These are phyloP conservation scores for Mycena latifolia DNA, from an alignment of 768 basidiomycete species.

Conservation along the genomic window DNA sequence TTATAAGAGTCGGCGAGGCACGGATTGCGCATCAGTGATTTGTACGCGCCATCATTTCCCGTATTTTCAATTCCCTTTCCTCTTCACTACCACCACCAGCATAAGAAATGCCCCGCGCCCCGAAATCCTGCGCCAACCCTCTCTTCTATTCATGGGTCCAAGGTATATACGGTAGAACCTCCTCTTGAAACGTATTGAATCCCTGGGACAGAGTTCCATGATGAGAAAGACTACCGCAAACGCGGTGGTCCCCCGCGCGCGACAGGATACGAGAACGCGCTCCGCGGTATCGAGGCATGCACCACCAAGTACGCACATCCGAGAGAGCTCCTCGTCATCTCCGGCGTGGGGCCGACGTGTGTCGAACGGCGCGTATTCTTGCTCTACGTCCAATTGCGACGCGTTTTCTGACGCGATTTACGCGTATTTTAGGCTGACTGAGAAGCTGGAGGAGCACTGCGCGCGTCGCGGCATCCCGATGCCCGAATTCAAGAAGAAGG, in stretches of 20 bases:
- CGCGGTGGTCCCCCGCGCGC: conserved; percentile 22
- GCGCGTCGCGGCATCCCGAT: conserved; percentile 12
- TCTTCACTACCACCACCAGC: not conserved
- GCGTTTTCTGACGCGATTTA: conserved; percentile 15
- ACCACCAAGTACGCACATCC: conserved; percentile 26
- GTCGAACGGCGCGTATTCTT: conserved; percentile 15
- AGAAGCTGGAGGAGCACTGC: conserved; percentile 22
- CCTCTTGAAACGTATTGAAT: not conserved
- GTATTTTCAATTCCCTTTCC: not conserved
- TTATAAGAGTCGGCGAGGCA: no score
- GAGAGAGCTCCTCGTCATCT: conserved; percentile 16
- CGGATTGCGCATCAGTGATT: conserved; percentile 1
- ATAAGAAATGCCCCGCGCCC: conserved; percentile 29
- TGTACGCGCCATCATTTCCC: not conserved
- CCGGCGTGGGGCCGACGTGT: conserved; percentile 24
- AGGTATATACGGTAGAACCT: not conserved
- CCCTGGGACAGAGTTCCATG: conserved; percentile 5
- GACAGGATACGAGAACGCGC: conserved; percentile 26
- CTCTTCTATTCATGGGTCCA: conserved; percentile 17
- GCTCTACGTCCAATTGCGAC: not conserved
- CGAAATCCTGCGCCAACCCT: conserved; percentile 27
- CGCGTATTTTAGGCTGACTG: conserved; percentile 22
- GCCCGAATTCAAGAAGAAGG: conserved; percentile 29
- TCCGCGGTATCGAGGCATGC: conserved; percentile 21
- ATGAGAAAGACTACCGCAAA: conserved; percentile 24